phyloP scores from a whole-genome alignment of 2,329 filamentous ascomycete species.

The Aureobasidium mangrovei region DNA sequence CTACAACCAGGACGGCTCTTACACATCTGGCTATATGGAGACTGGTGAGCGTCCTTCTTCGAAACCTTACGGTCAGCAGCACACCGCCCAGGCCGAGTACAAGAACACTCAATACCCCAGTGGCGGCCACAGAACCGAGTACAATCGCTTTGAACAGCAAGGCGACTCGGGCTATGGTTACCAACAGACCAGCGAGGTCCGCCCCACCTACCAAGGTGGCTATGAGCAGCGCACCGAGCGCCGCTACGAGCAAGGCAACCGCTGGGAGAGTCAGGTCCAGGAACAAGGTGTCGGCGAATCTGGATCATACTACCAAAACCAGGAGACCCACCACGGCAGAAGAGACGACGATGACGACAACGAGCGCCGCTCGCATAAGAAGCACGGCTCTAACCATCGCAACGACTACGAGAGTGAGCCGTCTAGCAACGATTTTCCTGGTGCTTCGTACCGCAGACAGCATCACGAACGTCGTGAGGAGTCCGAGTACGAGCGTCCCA shows the following conservation, averaged over 20 bases:
- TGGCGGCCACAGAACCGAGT: conserved; percentile 51
- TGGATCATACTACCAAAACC: conserved; percentile 21
- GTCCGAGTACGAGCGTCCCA: conserved; percentile 17
- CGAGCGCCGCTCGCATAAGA: conserved; percentile 21
- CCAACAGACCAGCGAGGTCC: conserved; percentile 49
- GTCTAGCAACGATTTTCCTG: conserved; percentile 22
- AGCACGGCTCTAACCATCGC: conserved; percentile 27
- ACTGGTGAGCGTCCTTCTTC: conserved; percentile 42
- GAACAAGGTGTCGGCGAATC: conserved; percentile 18
- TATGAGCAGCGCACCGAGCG: conserved; percentile 53
- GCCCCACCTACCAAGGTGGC: conserved; percentile 43
- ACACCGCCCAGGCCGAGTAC: conserved; percentile 54
- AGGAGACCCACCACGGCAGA: conserved; percentile 22
- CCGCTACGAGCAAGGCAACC: conserved; percentile 37
- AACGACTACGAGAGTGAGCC: conserved; percentile 33
- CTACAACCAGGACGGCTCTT: conserved; percentile 51
- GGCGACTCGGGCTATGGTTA: conserved; percentile 45
- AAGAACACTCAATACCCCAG: conserved; percentile 49
- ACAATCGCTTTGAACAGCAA: conserved; percentile 50
- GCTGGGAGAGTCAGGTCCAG: conserved; percentile 35
- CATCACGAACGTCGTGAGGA: conserved; percentile 11
- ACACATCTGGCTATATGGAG: conserved; percentile 53
- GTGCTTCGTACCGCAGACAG: conserved; percentile 19
- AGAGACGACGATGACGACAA: conserved; percentile 26
- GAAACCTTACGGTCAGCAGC: conserved; percentile 28